Evolutionary conservation across 2,329 filamentous ascomycete genomes (phyloP).

Genomic region (Fusarium protoensiforme): DNA sequence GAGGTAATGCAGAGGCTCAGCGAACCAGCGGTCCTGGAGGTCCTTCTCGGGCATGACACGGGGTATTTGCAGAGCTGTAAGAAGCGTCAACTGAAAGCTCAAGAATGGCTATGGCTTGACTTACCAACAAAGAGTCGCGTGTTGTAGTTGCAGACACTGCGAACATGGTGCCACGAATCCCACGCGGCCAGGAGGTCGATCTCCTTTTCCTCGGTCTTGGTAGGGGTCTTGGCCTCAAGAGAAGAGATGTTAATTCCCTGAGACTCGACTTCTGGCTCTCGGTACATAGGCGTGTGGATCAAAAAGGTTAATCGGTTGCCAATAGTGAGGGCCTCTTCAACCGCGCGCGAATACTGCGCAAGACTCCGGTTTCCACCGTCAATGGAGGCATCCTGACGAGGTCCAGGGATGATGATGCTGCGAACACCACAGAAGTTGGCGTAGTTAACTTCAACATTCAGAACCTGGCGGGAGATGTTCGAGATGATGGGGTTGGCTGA

Average conservation of each 20-base stretch:
- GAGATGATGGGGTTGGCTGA: conserved; percentile 85
- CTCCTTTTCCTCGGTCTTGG: conserved; percentile 54
- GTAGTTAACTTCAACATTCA: conserved; percentile 92
- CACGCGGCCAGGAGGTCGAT: conserved; percentile 82
- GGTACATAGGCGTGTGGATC: conserved; percentile 86
- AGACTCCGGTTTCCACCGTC: conserved; percentile 61
- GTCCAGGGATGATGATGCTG: conserved; percentile 85
- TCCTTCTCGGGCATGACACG: conserved; percentile 67
- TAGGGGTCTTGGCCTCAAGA: conserved; percentile 46
- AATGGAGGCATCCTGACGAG: conserved; percentile 70
- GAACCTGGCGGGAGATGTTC: conserved; percentile 87
- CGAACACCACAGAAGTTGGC: conserved; percentile 93
- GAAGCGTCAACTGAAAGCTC: not conserved
- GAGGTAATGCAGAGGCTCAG: conserved; percentile 73
- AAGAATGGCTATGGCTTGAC: conserved; percentile 45
- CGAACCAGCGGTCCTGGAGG: conserved; percentile 75
- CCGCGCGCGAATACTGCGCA: conserved; percentile 83
- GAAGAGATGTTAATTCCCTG: conserved; percentile 63
- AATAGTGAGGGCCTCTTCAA: conserved; percentile 81
- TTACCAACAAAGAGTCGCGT: conserved; percentile 84
- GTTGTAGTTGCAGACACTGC: conserved; percentile 87
- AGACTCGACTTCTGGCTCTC: conserved; percentile 71
- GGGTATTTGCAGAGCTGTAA: conserved; percentile 66
- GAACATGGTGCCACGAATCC: conserved; percentile 94
- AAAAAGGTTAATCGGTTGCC: conserved; percentile 83